These are phyloP conservation scores for Colletotrichum tamarilloi DNA, from an alignment of 2,329 filamentous ascomycete genomes.

Conservation along the genomic window DNA sequence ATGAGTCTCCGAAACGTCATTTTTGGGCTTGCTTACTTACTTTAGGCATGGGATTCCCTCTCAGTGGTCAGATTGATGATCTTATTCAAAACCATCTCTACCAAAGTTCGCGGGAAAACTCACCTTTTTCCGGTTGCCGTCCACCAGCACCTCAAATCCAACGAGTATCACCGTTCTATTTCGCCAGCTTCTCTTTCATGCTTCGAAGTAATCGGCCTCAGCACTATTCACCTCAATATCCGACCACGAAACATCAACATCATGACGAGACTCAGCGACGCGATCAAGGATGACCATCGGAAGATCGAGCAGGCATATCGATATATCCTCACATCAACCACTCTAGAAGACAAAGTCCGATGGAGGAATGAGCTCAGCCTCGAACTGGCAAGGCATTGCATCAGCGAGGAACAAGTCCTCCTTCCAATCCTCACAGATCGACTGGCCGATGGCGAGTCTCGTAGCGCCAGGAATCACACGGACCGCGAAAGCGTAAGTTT, in stretches of 20 bases:
- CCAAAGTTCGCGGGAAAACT: too few species aligned
- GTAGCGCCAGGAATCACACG: slow-evolving; percentile 12
- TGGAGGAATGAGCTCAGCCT: slow-evolving; percentile 30
- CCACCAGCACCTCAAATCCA: too few species aligned
- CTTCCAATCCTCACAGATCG: slow-evolving; percentile 13
- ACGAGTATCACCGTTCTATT: background rate
- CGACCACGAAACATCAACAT: background rate
- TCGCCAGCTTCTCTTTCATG: background rate
- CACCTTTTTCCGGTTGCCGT: background rate
- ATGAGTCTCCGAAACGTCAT: slow-evolving; percentile 17
- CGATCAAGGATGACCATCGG: slow-evolving; percentile 31
- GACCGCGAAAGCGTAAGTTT: slow-evolving; percentile 17
- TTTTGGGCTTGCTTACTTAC: background rate
- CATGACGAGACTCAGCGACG: slow-evolving; percentile 27
- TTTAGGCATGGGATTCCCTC: background rate
- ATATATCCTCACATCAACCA: slow-evolving; percentile 18
- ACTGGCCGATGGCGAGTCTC: slow-evolving; percentile 15
- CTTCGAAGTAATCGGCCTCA: background rate
- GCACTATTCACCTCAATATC: background rate
- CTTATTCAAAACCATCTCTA: background rate
- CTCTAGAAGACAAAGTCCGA: slow-evolving; percentile 6
- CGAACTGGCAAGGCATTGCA: slow-evolving; percentile 32
- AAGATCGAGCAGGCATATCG: slow-evolving; percentile 30
- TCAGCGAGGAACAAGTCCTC: slow-evolving; percentile 28
- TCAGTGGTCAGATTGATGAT: background rate